Conservation (phyloP, 768 basidiomycete genomes). For the Leccinum olivaceopallidum region DNA sequence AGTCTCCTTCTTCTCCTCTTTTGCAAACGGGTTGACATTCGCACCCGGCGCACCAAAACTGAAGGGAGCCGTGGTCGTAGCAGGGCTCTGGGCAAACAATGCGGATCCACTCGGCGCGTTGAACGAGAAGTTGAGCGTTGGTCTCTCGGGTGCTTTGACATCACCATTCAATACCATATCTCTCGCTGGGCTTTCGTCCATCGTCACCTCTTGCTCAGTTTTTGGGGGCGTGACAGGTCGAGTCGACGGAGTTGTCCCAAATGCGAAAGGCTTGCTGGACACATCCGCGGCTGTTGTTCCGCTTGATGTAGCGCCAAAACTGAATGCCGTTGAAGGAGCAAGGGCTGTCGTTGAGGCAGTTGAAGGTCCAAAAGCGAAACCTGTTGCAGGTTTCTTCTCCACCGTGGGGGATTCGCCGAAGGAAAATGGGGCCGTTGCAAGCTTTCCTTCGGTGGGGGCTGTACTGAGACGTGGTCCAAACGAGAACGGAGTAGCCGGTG, state of each 20-base stretch:
- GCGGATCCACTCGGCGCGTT: slow-evolving; percentile 36
- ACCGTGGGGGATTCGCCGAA: slow-evolving; percentile 36
- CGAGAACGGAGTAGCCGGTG: slow-evolving; percentile 38
- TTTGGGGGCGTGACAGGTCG: slow-evolving; percentile 69
- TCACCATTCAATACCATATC: slow-evolving; percentile 49
- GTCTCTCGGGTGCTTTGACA: slow-evolving; percentile 38
- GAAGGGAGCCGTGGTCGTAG: slow-evolving; percentile 35
- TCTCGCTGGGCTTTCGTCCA: slow-evolving; percentile 82
- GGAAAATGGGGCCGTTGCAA: slow-evolving; percentile 19
- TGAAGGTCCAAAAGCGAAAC: slow-evolving; percentile 47
- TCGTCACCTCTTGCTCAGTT: slow-evolving; percentile 64
- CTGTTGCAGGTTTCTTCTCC: slow-evolving; percentile 37
- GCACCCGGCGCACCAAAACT: slow-evolving; percentile 32
- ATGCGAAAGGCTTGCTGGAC: slow-evolving; percentile 54
- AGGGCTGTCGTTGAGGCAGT: slow-evolving; percentile 35
- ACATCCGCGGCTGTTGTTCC: slow-evolving; percentile 41
- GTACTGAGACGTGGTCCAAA: slow-evolving; percentile 40
- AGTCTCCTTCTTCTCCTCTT: slow-evolving; percentile 47
- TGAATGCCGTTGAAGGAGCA: slow-evolving; percentile 38
- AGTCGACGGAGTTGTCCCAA: slow-evolving; percentile 43
- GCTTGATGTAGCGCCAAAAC: slow-evolving; percentile 46
- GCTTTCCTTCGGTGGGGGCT: slow-evolving; percentile 26
- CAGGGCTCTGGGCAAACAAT: slow-evolving; percentile 36
- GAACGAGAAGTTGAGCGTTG: slow-evolving; percentile 53
- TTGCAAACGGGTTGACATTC: slow-evolving; percentile 48